These are phyloP conservation scores for Aureobasidium sp. DNA, from an alignment of 2,329 filamentous ascomycete genomes.

Conservation along the genomic window DNA sequence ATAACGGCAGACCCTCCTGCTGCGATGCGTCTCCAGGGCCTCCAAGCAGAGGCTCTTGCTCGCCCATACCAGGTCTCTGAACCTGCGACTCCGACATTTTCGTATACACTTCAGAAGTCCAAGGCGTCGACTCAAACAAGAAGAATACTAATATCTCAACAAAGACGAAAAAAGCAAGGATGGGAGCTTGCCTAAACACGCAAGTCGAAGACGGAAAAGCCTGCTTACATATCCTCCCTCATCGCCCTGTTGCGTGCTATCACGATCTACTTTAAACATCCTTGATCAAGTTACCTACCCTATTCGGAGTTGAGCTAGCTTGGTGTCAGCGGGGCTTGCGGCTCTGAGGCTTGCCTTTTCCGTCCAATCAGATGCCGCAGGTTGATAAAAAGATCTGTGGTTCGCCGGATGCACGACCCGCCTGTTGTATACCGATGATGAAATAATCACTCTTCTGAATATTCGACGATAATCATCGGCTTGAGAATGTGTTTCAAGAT, in stretches of 20 bases:
- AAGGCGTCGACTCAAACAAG: too few relatives aligned
- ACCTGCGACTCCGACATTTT: slow-evolving; percentile 45
- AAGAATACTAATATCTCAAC: too few relatives aligned
- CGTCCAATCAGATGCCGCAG: background rate
- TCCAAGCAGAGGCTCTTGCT: slow-evolving; percentile 66
- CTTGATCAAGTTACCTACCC: slow-evolving; percentile 9
- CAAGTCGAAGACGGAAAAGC: background rate
- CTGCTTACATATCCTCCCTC: slow-evolving; percentile 3
- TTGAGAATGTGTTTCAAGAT: background rate
- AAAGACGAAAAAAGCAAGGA: too few relatives aligned
- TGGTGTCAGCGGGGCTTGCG: slow-evolving; percentile 1
- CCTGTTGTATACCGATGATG: slow-evolving; percentile 8
- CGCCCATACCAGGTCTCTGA: slow-evolving; percentile 37
- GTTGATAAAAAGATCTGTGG: background rate
- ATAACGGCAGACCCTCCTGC: slow-evolving; percentile 54
- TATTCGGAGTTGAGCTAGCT: slow-evolving; percentile 7
- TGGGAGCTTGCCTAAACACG: background rate
- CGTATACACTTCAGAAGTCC: background rate
- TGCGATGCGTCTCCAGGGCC: slow-evolving; percentile 67
- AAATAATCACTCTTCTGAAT: background rate
- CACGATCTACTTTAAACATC: background rate
- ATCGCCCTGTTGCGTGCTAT: background rate
- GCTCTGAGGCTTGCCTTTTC: background rate
- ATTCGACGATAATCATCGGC: background rate
- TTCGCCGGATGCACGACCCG: background rate